Percentiles rank a stretch among this genome's conserved stretches.
Evolutionary conservation across 2,329 filamentous ascomycete genomes (phyloP).

Genomic region (Rutstroemia sp.): DNA sequence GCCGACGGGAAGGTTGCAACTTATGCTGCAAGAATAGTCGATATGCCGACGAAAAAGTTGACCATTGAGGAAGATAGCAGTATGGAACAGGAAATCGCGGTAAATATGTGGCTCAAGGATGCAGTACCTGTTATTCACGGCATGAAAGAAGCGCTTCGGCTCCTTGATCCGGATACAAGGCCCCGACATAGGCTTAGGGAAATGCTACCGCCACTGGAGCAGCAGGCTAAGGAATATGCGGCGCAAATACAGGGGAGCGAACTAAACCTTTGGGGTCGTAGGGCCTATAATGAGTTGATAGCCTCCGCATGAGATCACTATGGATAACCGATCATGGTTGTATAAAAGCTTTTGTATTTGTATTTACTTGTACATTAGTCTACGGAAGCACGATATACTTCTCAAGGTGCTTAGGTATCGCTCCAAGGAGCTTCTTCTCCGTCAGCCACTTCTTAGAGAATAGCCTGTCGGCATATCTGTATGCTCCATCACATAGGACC

Average conservation of each 20-base stretch:
- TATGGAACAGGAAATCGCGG: not conserved
- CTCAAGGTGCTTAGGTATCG: constrained; percentile 76
- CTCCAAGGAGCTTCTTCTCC: constrained; percentile 72
- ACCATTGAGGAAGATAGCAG: not conserved
- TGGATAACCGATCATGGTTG: not conserved
- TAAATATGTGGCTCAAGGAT: constrained; percentile 24
- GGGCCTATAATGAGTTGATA: constrained; percentile 10
- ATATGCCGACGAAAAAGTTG: constrained; percentile 2
- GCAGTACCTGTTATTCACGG: constrained; percentile 34
- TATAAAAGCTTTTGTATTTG: constrained; percentile 6
- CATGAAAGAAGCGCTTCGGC: constrained; percentile 31
- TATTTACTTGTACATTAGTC: constrained; percentile 14
- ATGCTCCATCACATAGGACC: constrained; percentile 91
- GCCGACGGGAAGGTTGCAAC: constrained; percentile 32
- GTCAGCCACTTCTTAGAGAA: constrained; percentile 89
- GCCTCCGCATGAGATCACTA: not conserved
- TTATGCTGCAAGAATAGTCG: constrained; percentile 30
- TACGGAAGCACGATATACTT: constrained; percentile 93
- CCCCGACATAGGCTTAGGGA: constrained; percentile 15
- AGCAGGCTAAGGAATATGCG: not conserved
- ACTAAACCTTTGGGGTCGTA: not conserved
- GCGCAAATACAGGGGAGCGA: not conserved
- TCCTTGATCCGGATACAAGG: constrained; percentile 15
- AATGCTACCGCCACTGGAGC: not conserved
- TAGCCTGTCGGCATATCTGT: constrained; percentile 87